These are phyloP conservation scores for Plicaturopsis crispa DNA, from an alignment of 768 basidiomycete species.

Conservation along the genomic window DNA sequence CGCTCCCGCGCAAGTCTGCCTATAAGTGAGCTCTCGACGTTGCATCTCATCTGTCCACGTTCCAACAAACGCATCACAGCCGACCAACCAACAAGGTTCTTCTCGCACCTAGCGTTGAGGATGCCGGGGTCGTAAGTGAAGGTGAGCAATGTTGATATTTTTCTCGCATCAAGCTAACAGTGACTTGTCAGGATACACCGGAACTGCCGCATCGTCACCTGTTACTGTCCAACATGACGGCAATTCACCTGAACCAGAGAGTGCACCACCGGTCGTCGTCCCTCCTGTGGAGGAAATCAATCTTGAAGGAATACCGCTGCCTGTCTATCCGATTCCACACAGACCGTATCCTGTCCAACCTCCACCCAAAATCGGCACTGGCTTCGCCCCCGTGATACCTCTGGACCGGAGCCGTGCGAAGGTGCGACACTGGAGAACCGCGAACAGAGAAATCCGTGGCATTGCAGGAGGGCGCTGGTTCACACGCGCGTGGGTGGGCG, in stretches of 20 bases:
- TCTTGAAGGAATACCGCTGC: slow-evolving; percentile 55
- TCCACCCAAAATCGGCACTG: slow-evolving; percentile 66
- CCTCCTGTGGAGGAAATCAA: slow-evolving; percentile 36
- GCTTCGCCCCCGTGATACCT: slow-evolving; percentile 59
- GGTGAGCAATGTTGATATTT: slow-evolving; percentile 27
- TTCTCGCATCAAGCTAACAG: slow-evolving; percentile 4
- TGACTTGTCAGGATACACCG: slow-evolving; percentile 41
- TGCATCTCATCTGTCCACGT: too few species aligned
- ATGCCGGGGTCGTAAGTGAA: slow-evolving; percentile 53
- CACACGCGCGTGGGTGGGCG: slow-evolving; percentile 74
- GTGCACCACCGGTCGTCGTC: slow-evolving; percentile 20
- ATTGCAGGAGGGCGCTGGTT: slow-evolving; percentile 85
- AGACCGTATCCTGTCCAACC: slow-evolving; percentile 80
- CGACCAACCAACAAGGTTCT: slow-evolving; percentile 8
- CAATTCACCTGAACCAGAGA: slow-evolving; percentile 46
- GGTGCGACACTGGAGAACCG: slow-evolving; percentile 66
- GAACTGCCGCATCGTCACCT: slow-evolving; percentile 71
- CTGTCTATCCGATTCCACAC: slow-evolving; percentile 72
- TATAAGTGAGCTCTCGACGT: too few species aligned
- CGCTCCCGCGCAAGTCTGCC: too few species aligned
- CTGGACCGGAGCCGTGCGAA: slow-evolving; percentile 58
- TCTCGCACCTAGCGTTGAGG: slow-evolving; percentile 36
- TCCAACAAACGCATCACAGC: too few species aligned
- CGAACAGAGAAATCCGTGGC: slow-evolving; percentile 71
- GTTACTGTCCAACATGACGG: slow-evolving; percentile 39